A percentile compares a stretch with the other conserved stretches of the same genome.
Evolutionary conservation across 1,284 basidiomycete genomes (phyloP).

Genomic region (Apiotrichum porosum): DNA sequence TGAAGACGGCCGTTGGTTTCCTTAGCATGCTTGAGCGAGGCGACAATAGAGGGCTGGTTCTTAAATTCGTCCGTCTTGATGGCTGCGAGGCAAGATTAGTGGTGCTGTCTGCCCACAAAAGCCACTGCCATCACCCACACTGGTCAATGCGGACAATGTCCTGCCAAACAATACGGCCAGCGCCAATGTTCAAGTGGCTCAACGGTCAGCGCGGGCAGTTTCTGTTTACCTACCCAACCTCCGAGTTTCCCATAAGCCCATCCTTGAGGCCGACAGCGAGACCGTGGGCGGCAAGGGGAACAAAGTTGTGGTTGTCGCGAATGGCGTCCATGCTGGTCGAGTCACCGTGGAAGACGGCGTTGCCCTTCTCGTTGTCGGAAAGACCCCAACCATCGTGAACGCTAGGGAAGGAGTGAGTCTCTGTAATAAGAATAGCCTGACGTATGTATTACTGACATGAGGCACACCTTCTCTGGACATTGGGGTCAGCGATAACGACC

Average conservation of each 20-base stretch:
- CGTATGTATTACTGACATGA: conserved; percentile 59
- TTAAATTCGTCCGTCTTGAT: conserved; percentile 85
- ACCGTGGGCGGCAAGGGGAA: conserved; percentile 74
- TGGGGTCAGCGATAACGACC: conserved; percentile 1
- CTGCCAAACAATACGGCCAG: conserved; percentile 88
- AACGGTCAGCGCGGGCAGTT: too few relatives aligned
- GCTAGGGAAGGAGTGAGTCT: conserved; percentile 54
- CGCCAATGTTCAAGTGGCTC: conserved; percentile 89
- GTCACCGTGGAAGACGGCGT: conserved; percentile 74
- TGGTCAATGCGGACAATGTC: conserved; percentile 90
- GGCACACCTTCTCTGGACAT: conserved; percentile 70
- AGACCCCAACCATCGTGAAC: conserved; percentile 94
- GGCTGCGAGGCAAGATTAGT: too few relatives aligned
- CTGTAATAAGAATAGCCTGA: neutral
- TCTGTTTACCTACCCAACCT: conserved; percentile 65
- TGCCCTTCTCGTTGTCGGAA: conserved; percentile 65
- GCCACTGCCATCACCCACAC: conserved; percentile 25
- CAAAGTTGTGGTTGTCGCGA: conserved; percentile 66
- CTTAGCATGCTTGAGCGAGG: conserved; percentile 69
- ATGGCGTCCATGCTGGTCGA: conserved; percentile 85
- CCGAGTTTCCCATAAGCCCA: conserved; percentile 91
- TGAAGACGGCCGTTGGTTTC: conserved; percentile 73
- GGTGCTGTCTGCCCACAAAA: too few relatives aligned
- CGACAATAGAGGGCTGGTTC: conserved; percentile 66
- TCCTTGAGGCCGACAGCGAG: conserved; percentile 81